A percentile compares a stretch with the other conserved stretches of the same genome.
These are phyloP conservation scores for Arthonia radiata DNA, from an alignment of 495 filamentous ascomycete genomes.

Conservation along the genomic window DNA sequence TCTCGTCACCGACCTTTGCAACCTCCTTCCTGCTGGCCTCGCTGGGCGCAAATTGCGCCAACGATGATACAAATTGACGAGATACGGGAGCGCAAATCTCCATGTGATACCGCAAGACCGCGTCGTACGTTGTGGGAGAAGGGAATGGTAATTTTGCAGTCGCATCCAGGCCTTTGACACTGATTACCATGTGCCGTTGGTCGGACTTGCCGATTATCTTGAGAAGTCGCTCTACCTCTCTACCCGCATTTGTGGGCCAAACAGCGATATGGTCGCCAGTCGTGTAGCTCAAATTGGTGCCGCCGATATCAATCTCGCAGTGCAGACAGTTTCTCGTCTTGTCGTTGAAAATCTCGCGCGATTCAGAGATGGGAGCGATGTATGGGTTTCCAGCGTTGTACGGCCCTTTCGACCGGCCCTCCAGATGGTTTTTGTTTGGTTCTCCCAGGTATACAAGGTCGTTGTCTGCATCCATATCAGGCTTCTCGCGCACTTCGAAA, in stretches of 20 bases:
- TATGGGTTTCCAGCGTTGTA: constrained; percentile 94
- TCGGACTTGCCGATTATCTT: constrained; percentile 44
- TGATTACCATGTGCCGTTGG: constrained; percentile 67
- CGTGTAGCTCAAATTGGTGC: constrained; percentile 70
- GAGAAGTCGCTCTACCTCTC: constrained; percentile 79
- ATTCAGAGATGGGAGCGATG: constrained; percentile 82
- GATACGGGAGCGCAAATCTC: constrained; percentile 90
- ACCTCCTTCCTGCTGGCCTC: constrained; percentile 67
- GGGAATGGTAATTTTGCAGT: constrained; percentile 96
- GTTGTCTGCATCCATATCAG: constrained; percentile 48
- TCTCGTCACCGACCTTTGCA: constrained; percentile 68
- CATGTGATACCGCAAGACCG: constrained; percentile 84
- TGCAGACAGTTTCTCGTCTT: constrained; percentile 90
- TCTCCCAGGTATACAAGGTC: constrained; percentile 84
- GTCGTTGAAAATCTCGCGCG: constrained; percentile 70
- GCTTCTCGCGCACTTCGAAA: constrained; percentile 58
- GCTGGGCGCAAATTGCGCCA: constrained; percentile 77
- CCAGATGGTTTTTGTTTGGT: constrained; percentile 85
- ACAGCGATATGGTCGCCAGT: constrained; percentile 94
- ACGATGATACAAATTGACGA: constrained; percentile 72
- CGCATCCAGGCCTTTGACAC: constrained; percentile 76
- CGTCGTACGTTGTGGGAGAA: constrained; percentile 89
- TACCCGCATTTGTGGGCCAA: constrained; percentile 90
- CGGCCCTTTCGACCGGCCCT: constrained; percentile 63
- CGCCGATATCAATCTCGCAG: constrained; percentile 81